These are phyloP conservation scores for Tanozyma kutaoensis DNA, from an alignment of 805 yeast species.

Conservation along the genomic window DNA sequence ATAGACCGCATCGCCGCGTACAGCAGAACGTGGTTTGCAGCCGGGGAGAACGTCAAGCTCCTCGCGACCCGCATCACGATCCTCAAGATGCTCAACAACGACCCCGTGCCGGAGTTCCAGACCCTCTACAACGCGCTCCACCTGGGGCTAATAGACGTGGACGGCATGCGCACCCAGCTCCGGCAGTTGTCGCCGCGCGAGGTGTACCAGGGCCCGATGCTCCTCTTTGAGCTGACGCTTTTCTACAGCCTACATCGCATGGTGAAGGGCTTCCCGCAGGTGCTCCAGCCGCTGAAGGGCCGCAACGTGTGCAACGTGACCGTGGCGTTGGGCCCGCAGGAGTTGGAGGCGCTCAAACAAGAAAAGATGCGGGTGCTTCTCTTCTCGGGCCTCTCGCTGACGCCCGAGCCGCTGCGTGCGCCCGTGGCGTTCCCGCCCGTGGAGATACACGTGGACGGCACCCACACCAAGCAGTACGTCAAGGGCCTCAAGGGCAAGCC, in stretches of 20 bases:
- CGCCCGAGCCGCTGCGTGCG: constrained; percentile 12
- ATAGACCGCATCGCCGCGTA: constrained; percentile 38
- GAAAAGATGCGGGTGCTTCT: constrained; percentile 27
- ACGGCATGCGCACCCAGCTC: neutral
- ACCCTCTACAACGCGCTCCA: constrained; percentile 12
- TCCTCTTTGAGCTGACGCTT: constrained; percentile 38
- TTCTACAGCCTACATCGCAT: constrained; percentile 38
- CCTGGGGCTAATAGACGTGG: neutral
- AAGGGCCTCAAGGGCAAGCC: constrained; percentile 65
- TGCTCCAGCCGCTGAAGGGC: constrained; percentile 32
- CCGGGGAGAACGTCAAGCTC: constrained; percentile 28
- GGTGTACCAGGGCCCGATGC: constrained; percentile 20
- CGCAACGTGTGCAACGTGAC: constrained; percentile 17
- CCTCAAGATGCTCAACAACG: constrained; percentile 17
- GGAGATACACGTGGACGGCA: constrained; percentile 51
- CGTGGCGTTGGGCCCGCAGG: constrained; percentile 32
- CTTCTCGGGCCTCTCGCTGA: constrained; percentile 34
- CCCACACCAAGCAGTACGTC: constrained; percentile 23
- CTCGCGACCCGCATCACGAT: constrained; percentile 32
- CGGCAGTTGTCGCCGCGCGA: neutral
- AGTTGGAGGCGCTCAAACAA: constrained; percentile 18
- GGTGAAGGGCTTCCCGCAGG: constrained; percentile 35
- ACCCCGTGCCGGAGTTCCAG: constrained; percentile 23
- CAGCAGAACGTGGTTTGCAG: constrained; percentile 25
- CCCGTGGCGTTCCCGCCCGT: constrained; percentile 60